Base-by-base conservation (phyloP, 2,329 filamentous ascomycete genomes). In the Fusarium armeniacum region DNA sequence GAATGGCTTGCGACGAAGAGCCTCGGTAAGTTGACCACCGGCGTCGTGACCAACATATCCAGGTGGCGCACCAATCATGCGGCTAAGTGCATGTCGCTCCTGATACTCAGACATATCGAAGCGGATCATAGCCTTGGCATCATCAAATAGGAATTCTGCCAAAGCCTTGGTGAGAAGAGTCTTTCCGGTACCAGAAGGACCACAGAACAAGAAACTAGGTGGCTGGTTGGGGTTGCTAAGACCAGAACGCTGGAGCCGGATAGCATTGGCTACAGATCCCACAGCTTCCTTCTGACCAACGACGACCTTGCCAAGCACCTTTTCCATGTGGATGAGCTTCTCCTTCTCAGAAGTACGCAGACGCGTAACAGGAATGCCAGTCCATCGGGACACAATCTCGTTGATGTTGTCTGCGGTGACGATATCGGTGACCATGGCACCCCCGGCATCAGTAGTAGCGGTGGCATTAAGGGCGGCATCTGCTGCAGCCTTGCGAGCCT, bases 101-200 rank as follows among this genome's bases (percentile, higher is more conserved):
- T 99, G 97, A 81, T 99, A 99, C 81, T 99, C 96, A 7, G 95
- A 98, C 96, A 99, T 99, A 79, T 99, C 96, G 83, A 99, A 97
- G 40, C 96, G 92, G 75, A 99, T 97, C 96, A 99, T 98, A 35
- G 95, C 86, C 84, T 98, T 98, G 28, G 95, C 83, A 74, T 99
- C 96, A 78, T 99, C 96, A 83, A 99, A 99, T 30, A 99, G 85
- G 84, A 99, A 99, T 80, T 99, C 96, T 50, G 96, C 96, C 63
- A 99, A 86, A 18, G 95, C 96, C 82, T 99, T 99, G 70, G 95
- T 98, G 61, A 99, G 89, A 22, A 99, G 85, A 20, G 96, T 99
- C 84, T 99, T 99, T 85, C 96, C 96, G 15, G 96, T 99, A 84
- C 96, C 96, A 0, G 95, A 98, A 16, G 96, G 96, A 84, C 96